These are phyloP conservation scores for Parascedosporium putredinis DNA, from an alignment of 2,329 filamentous ascomycete species.

Conservation along the genomic window DNA sequence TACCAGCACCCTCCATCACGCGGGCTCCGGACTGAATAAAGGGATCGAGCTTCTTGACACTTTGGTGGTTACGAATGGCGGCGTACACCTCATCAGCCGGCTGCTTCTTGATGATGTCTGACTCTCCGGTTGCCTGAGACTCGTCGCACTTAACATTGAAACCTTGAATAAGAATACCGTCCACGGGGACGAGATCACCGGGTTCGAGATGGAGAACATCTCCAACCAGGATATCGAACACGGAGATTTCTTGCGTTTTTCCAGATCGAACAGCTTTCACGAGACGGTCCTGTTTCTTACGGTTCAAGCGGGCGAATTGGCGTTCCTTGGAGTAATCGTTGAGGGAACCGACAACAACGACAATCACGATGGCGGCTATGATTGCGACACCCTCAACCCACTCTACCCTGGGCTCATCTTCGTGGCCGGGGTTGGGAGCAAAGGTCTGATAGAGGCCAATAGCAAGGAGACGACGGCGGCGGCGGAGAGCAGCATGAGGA, in stretches of 20 bases:
- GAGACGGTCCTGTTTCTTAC: conserved; percentile 65
- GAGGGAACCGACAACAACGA: conserved; percentile 64
- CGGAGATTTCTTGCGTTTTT: conserved; percentile 56
- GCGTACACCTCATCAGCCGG: conserved; percentile 57
- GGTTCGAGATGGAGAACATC: conserved; percentile 65
- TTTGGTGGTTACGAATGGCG: conserved; percentile 56
- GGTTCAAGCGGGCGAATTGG: conserved; percentile 69
- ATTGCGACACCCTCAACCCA: conserved; percentile 80
- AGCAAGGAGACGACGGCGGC: conserved; percentile 65
- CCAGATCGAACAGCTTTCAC: conserved; percentile 66
- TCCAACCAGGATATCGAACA: conserved; percentile 59
- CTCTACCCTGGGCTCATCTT: conserved; percentile 48
- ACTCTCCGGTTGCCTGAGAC: conserved; percentile 70
- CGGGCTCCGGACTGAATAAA: conserved; percentile 79
- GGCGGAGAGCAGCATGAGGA: conserved; percentile 59
- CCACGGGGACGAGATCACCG: conserved; percentile 64
- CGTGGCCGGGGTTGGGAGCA: conserved; percentile 37
- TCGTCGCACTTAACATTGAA: conserved; percentile 70
- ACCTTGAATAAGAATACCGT: conserved; percentile 62
- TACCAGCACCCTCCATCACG: conserved; percentile 68
- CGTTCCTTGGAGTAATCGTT: conserved; percentile 76
- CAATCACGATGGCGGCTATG: conserved; percentile 67
- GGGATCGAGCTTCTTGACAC: conserved; percentile 63
- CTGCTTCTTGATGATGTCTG: conserved; percentile 61
- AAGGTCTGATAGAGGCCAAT: conserved; percentile 69